These are phyloP conservation scores for Wilcoxina mikolae DNA, from an alignment of 495 filamentous ascomycete species.

Conservation along the genomic window DNA sequence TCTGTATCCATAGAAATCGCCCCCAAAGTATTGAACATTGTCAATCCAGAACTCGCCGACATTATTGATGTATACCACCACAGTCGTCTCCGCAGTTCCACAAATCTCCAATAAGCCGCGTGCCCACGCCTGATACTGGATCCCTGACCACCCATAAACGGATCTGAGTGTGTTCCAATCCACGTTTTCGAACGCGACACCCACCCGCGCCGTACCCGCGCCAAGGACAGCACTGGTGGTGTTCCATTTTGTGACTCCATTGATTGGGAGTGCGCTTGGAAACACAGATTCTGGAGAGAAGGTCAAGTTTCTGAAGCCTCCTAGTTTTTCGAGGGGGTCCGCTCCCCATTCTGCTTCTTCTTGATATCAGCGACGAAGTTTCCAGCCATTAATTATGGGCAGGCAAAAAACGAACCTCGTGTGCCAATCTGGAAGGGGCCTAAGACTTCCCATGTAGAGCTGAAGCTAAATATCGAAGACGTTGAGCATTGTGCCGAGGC, in stretches of 20 bases:
- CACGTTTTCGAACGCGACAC: conserved; percentile 35
- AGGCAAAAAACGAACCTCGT: conserved; percentile 34
- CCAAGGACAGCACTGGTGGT: too few relatives aligned
- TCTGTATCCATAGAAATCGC: not conserved
- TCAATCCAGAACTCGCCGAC: conserved; percentile 1
- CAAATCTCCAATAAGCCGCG: conserved; percentile 36
- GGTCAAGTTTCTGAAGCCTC: not conserved
- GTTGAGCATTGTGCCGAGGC: not conserved
- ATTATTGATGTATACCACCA: not conserved
- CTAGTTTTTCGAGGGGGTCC: not conserved
- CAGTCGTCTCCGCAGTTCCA: conserved; percentile 4
- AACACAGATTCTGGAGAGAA: not conserved
- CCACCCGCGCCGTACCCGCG: too few relatives aligned
- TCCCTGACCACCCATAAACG: conserved; percentile 46
- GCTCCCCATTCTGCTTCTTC: not conserved
- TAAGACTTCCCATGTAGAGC: conserved; percentile 36
- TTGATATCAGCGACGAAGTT: not conserved
- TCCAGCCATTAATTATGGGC: not conserved
- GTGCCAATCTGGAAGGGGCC: conserved; percentile 49
- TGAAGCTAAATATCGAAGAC: not conserved
- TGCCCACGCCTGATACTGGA: conserved; percentile 47
- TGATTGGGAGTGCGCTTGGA: not conserved
- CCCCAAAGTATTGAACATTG: not conserved
- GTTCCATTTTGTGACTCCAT: too few relatives aligned
- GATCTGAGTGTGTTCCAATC: conserved; percentile 39